Conservation (phyloP, 192 early-diverging fungal species). For the Glomus cerebriforme region DNA sequence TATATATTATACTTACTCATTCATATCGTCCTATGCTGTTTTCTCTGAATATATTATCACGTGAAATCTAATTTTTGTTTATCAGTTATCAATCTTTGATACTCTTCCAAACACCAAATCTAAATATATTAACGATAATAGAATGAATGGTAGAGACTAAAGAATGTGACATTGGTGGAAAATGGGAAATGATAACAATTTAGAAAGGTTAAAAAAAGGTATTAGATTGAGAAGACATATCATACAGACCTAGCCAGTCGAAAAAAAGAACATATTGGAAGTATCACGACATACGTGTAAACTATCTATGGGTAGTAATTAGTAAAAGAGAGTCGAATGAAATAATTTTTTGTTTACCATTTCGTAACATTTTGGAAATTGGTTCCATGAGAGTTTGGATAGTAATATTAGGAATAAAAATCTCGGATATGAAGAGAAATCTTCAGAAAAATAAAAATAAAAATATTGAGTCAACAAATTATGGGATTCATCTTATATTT, state of each 20-base stretch:
- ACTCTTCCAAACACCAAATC: conserved; percentile 4
- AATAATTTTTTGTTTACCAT: too few species aligned
- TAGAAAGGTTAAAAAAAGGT: background rate
- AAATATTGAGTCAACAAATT: too few species aligned
- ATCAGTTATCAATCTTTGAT: too few species aligned
- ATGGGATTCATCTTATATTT: too few species aligned
- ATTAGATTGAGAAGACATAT: background rate
- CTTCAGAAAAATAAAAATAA: too few species aligned
- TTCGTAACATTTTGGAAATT: too few species aligned
- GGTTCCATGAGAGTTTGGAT: too few species aligned
- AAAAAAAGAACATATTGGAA: conserved; percentile 3
- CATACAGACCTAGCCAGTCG: conserved; percentile 19
- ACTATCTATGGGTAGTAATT: too few species aligned
- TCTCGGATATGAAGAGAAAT: too few species aligned
- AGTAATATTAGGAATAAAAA: too few species aligned
- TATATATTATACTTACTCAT: conserved; percentile 3
- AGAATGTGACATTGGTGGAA: background rate
- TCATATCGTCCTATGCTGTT: background rate
- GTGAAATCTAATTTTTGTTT: background rate
- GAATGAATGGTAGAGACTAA: conserved; percentile 11
- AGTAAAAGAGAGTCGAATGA: too few species aligned
- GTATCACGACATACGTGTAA: conserved; percentile 2
- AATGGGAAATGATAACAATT: background rate
- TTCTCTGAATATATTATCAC: background rate
- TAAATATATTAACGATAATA: conserved; percentile 4